Evolutionary conservation across 116 monocot genomes (phyloP).

Genomic region (Zostera marina): DNA sequence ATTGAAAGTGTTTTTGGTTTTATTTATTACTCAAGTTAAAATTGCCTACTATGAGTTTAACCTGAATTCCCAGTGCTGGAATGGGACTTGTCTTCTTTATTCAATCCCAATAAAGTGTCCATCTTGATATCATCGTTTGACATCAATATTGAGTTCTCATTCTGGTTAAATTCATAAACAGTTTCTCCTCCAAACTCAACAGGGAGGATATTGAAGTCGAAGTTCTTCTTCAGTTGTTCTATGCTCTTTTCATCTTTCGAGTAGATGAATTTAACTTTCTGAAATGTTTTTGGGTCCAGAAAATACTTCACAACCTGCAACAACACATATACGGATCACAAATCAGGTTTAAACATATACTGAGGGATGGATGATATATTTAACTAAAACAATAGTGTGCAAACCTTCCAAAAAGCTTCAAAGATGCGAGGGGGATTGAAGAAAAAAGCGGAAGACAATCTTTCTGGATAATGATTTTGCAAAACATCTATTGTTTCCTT

Average conservation of each 20-base stretch:
- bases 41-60: too few species aligned
- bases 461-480: conserved; percentile 86
- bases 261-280: conserved; percentile 83
- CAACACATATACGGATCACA: too few species aligned
- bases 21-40: too few species aligned
- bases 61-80: not conserved
- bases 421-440: conserved; percentile 77
- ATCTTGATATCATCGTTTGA: conserved; percentile 44
- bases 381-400: too few species aligned
- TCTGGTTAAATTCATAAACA: conserved; percentile 35
- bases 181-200: conserved; percentile 63
- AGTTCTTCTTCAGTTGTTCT: conserved; percentile 38
- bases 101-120: conserved; percentile 21
- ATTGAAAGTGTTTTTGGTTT: too few species aligned
- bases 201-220: conserved; percentile 42
- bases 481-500: conserved; percentile 47
- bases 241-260: conserved; percentile 60
- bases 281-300: conserved; percentile 50
- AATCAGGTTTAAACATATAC: too few species aligned
- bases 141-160: conserved; percentile 58
- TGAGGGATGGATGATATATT: too few species aligned
- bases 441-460: conserved; percentile 43
- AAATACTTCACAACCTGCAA: conserved; percentile 67
- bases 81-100: not conserved
- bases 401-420: conserved; percentile 90